A percentile compares a stretch with the other conserved stretches of the same genome.
Conservation (phyloP, 148 eudicot genomes). For the Euryodendron excelsum region DNA sequence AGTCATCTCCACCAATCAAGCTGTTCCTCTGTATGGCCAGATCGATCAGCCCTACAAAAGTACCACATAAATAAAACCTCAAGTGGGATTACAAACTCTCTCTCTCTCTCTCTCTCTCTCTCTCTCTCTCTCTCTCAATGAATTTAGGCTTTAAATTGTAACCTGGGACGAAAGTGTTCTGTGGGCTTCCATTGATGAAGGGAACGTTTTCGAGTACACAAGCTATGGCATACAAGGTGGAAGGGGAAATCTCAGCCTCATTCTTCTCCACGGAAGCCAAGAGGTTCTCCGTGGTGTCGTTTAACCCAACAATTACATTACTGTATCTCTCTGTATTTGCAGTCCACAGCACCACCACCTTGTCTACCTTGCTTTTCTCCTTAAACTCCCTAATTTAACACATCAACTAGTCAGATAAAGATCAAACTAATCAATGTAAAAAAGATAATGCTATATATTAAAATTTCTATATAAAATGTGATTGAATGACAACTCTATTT, state of each 20-base stretch:
- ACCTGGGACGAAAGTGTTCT: constrained; percentile 98
- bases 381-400: constrained; percentile 75
- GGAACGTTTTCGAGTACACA: constrained; percentile 86
- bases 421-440: too few relatives aligned
- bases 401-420: too few relatives aligned
- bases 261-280: constrained; percentile 74
- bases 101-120: too few relatives aligned
- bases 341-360: constrained; percentile 94
- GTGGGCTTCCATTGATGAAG: constrained; percentile 97
- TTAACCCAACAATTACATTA: constrained; percentile 78
- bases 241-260: constrained; percentile 93
- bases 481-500: too few relatives aligned
- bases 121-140: too few relatives aligned
- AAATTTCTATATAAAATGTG: too few relatives aligned
- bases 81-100: too few relatives aligned
- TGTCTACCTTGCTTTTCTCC: constrained; percentile 88
- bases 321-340: constrained; percentile 98
- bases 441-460: too few relatives aligned
- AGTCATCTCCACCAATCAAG: constrained; percentile 98
- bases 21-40: constrained; percentile 78
- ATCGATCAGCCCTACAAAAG: constrained; percentile 68
- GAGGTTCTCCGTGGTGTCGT: constrained; percentile 79
- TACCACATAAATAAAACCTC: neutral
- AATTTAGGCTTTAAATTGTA: too few relatives aligned
- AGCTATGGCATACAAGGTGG: constrained; percentile 82